Evolutionary conservation across 2,329 filamentous ascomycete species (phyloP), one percentile per base, ranked within the genome.

Genomic region (Clathrospora elynae): DNA sequence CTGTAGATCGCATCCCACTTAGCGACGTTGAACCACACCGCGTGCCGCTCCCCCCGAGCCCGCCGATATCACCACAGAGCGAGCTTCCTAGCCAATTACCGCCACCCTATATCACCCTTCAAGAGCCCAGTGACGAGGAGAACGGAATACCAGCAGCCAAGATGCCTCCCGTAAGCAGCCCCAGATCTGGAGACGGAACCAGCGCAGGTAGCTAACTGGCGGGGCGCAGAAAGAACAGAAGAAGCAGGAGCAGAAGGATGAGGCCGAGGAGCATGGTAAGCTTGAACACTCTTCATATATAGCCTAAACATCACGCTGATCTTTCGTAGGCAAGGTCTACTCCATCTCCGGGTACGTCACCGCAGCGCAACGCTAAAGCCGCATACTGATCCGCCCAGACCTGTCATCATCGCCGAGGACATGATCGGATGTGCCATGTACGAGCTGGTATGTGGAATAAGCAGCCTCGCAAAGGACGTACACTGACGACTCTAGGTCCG

Each of bases 371-470:
- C 40, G 32, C 29, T 30, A 39, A 46, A 11, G 37, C 24, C 45
- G 41, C 40, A 46, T 61, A 59, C 63, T 71, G 49, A 71, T 49
- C 43, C 22, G 19, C 6, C 10, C 30, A 75, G 88, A 59, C 93
- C 93, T 68, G 93, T 99, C 79, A 86, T 99, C 65, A 83, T 99
- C 62, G 93, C 92, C 71, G 92, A 97, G 78, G 86, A 96, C 75
- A 96, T 99, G 91, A 90, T 92, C 69, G 93, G 93, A 73, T 93
- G 93, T 81, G 91, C 93, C 73, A 99, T 99, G 93, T 96, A 97
- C 84, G 93, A 99, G 78, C 81, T 99, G 78, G 90, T 90, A 79
- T 62, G 84, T 72, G 22, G 9, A 16, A 38, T 41, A 1, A 12
- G 20, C 26, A 19, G 41, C 20, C 28, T 44, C n/a, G 2, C 6